Base-by-base conservation (phyloP, 768 basidiomycete genomes). In the Amanita exitialis region DNA sequence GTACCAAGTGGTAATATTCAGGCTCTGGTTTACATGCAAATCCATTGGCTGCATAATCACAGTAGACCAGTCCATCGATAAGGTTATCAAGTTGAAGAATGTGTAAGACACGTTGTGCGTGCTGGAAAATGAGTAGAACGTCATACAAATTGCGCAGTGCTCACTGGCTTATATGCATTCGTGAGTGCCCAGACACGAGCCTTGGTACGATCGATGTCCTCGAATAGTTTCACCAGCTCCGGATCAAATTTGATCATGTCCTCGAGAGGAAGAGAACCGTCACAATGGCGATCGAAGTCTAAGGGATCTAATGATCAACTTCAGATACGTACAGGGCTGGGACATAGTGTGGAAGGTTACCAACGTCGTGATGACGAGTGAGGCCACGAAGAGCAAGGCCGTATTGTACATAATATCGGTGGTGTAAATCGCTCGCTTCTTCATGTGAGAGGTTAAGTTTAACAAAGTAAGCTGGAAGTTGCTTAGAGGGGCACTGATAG, bases 21-120 rank as follows among this genome's bases (percentile, higher is more conserved):
- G 78, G 65, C 56, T 92, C 87, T 3, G 90, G 90, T 59, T 93
- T 93, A 69, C 89, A 90, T 3, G 73, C 70, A 62, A 93, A 88
- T 54, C 83, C 61, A 15, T 76, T 70, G 35, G 77, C 57, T 20
- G 69, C 63, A 57, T 92, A 93, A 64, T 93, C 82, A 59, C 90
- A 93, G 60, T 70, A 93, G 8, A 89, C 79, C 13, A 93, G 62
- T 25, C 79, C 87, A 49, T 83, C 87, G 49, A 93, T 69, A 41
- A 81, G 78, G 60, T 90, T 86, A 18, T 78, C 76, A 8, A 93
- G 63, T 44, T 77, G 71, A 35, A 93, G 71, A 41, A 93, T 89
- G 13, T 71, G 70, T 51, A 93, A 73, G 2, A 93, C 90, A 18
- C 90, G 77, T 58, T 77, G 69, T 10, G 90, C 90, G 63, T 93